Base-by-base conservation (phyloP, 768 basidiomycete genomes). In the Phaeotremella skinneri region DNA sequence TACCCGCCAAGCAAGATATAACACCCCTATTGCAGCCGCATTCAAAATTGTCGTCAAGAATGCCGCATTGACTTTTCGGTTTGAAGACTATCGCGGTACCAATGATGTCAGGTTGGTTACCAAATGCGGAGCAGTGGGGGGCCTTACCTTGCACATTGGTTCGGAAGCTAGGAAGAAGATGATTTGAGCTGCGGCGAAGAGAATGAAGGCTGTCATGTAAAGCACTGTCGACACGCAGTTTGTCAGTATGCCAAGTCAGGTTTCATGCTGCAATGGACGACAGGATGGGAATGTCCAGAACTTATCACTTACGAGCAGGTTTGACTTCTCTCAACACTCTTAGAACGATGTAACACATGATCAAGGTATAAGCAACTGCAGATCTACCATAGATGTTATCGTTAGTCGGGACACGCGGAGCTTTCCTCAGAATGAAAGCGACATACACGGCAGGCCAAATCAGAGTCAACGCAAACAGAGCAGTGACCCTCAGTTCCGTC, bases 41-140 rank as follows among this genome's bases (percentile, higher is more conserved):
- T 94, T 90, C 47, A 94, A 79, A 3, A 92, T 52, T 0, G 93
- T 93, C 1, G 89, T 87, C 25, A 96, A 74, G 75, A 96, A 94
- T 2, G 87, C 85, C 3, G 89, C 90, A 77, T 97, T 94, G 20
- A 96, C 79, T 74, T 85, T 88, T 29, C 78, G 75, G 56, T 82
- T 80, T 17, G 90, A 75, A 20, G 67, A 66, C 75, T 78, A 52
- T 16, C 9, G 16, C n/a, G 9, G 23, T n/a, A 37, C 53, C 37
- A 62, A 49, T 53, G 27, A 16, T 41, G n/a, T 52, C 34, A 51
- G 7, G 17, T 26, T 55, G 21, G 27, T 34, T n/a, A n/a, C n/a
- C n/a, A n/a, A 21, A 14, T 17, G 32, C 21, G 21, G 5, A 23
- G 4, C 16, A 9, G n/a, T 3, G 17, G n/a, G 16, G 30, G 27